Evolutionary conservation across 2,329 filamentous ascomycete genomes (phyloP), one percentile per base, ranked within the genome.

Genomic region (Dactylellina sp.): DNA sequence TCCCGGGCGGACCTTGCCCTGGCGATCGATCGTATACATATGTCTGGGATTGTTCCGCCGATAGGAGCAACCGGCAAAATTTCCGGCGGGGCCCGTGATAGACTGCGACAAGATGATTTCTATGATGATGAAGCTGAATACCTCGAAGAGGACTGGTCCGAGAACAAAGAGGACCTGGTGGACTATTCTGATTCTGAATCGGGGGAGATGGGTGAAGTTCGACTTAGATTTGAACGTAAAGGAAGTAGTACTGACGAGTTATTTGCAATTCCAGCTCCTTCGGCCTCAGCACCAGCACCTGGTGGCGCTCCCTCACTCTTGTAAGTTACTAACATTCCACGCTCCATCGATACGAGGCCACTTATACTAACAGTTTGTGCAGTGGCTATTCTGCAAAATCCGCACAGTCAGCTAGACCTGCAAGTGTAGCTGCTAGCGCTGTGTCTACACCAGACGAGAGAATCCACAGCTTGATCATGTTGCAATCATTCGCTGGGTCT

Each of bases 381-480:
- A 32, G 28, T 4, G 28, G 28, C 28, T 32, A 32, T 32, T 32
- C 28, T 5, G 28, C 9, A 32, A 5, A 4, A 9, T 32, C 28
- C 28, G 28, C 4, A 32, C 28, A 32, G 28, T 4, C 28, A 9
- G 28, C 28, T 32, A 32, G 9, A 32, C 28, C 28, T n/a, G n/a
- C n/a, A n/a, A n/a, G n/a, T n/a, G n/a, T n/a, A n/a, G n/a, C n/a
- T n/a, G n/a, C n/a, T n/a, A n/a, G n/a, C n/a, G n/a, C n/a, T n/a
- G n/a, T n/a, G 28, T 32, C 35, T 4, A 74, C 55, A 5, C 46
- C 70, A 1, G 70, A 74, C 7, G 47, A 74, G 40, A 61, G 70
- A 22, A 66, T 74, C 12, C 70, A 74, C 35, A 59, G 47, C 4
- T 55, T 66, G 32, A 74, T 74, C 42, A 74, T 74, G 70, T 39